phyloP scores from a whole-genome alignment of 2,329 filamentous ascomycete genomes.

The Botrytis galanthina region DNA sequence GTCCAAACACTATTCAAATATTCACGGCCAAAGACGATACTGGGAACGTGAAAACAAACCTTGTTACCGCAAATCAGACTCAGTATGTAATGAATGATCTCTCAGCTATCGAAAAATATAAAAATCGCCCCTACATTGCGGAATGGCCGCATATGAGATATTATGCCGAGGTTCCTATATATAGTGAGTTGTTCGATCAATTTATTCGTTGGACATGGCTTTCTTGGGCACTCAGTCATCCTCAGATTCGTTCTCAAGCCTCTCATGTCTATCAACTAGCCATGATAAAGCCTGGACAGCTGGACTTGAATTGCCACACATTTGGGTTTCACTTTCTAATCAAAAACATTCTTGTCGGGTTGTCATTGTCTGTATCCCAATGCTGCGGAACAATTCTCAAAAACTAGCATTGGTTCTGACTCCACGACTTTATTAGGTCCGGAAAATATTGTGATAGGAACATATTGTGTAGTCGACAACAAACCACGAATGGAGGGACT shows the following conservation, averaged over 20 bases:
- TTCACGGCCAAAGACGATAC: constrained; percentile 26
- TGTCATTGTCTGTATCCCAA: not conserved
- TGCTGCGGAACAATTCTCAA: fast-evolving
- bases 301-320: not conserved
- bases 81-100: constrained; percentile 32
- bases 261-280: no score
- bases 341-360: not conserved
- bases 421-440: not conserved
- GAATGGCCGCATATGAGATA: constrained; percentile 30
- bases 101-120: constrained; percentile 25
- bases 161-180: constrained; percentile 35
- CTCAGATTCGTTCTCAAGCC: not conserved
- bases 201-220: not conserved
- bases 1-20: constrained; percentile 29
- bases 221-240: not conserved
- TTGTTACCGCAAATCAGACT: constrained; percentile 23
- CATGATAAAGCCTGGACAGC: not conserved
- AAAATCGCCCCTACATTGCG: constrained; percentile 26
- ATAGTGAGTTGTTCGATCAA: constrained; percentile 9
- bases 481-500: constrained; percentile 50
- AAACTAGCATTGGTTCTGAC: not conserved
- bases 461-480: constrained; percentile 58
- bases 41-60: constrained; percentile 18
- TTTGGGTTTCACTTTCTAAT: not conserved
- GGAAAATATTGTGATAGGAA: constrained; percentile 51